Conservation (phyloP, 768 basidiomycete species). For the Lentinula detonsa region DNA sequence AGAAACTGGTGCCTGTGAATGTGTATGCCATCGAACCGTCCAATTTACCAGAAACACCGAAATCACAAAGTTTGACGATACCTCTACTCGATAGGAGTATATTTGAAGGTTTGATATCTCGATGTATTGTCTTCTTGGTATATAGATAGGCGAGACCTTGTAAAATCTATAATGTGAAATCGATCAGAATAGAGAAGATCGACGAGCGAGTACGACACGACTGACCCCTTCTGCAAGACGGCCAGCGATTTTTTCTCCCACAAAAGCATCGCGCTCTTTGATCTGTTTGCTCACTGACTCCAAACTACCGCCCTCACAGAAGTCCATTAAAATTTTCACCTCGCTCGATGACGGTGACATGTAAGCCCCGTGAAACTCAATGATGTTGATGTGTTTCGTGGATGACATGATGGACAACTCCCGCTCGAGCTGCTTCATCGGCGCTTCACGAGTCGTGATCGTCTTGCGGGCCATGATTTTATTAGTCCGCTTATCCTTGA, state of each 20-base stretch:
- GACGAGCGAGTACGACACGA: constrained; percentile 11
- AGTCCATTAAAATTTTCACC: constrained; percentile 95
- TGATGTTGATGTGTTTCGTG: constrained; percentile 82
- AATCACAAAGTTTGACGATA: constrained; percentile 88
- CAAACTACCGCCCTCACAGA: constrained; percentile 79
- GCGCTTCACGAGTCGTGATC: constrained; percentile 86
- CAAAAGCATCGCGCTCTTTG: constrained; percentile 68
- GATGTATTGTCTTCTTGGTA: constrained; percentile 86
- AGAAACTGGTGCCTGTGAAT: constrained; percentile 95
- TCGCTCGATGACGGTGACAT: constrained; percentile 83
- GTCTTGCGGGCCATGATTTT: constrained; percentile 91
- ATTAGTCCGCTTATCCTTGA: constrained; percentile 74
- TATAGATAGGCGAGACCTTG: constrained; percentile 95
- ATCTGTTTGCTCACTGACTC: constrained; percentile 86
- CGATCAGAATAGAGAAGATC: constrained; percentile 7
- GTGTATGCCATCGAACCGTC: constrained; percentile 89
- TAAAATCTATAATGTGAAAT: constrained; percentile 47
- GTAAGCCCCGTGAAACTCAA: constrained; percentile 89
- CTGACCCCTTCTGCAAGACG: constrained; percentile 89
- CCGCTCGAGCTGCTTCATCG: constrained; percentile 85
- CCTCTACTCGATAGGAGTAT: constrained; percentile 87
- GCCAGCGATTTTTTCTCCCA: constrained; percentile 85
- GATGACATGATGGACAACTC: constrained; percentile 88
- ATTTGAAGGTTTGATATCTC: constrained; percentile 94
- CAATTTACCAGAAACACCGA: constrained; percentile 95